Base-by-base conservation (phyloP, 495 filamentous ascomycete species). In the Tuber umbilicatum region DNA sequence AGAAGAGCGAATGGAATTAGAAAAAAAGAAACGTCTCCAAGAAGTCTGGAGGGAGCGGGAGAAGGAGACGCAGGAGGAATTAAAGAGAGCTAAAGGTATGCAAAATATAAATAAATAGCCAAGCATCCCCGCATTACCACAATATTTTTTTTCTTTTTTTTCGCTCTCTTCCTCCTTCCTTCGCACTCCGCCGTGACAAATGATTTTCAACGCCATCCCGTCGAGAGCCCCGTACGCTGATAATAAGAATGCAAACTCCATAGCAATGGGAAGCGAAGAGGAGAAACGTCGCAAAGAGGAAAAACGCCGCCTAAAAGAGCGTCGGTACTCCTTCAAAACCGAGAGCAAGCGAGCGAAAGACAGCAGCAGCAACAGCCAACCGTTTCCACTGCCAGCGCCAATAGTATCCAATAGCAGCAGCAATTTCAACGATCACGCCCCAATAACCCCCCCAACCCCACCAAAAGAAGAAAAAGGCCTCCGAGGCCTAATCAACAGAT, bases 231-330 rank as follows among this genome's bases (percentile, higher is more conserved):
- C 27, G 14, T 64, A 31, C 27, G 27, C 55, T 64, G 12, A 64
- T 64, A 64, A 27, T 35, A 35, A 16, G 55, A 64, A 31, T 17
- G 55, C 27, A 64, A 64, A 31, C 3, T 35, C 55, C 27, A 69
- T 68, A 84, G 83, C 77, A 50, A 83, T 87, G 79, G 86, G 87
- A 76, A 89, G 86, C 70, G 86, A 85, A 10, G 85, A 86, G 69
- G 85, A 87, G 35, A 86, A 83, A 74, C 82, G 83, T 14, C 83
- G 84, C 42, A 86, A 80, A 55, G 85, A 84, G 73, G 85, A 90
- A 80, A 88, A 85, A 77, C 85, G 64, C 10, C 60, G 37, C 23
- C 37, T 69, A 27, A 79, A 79, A 67, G 77, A 78, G 55, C 77
- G 69, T 55, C 74, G 72, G 69, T 60, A 79, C 4, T 73, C 74